These are phyloP conservation scores for Talaromyces wortmannii DNA, from an alignment of 495 filamentous ascomycete species.

Conservation along the genomic window DNA sequence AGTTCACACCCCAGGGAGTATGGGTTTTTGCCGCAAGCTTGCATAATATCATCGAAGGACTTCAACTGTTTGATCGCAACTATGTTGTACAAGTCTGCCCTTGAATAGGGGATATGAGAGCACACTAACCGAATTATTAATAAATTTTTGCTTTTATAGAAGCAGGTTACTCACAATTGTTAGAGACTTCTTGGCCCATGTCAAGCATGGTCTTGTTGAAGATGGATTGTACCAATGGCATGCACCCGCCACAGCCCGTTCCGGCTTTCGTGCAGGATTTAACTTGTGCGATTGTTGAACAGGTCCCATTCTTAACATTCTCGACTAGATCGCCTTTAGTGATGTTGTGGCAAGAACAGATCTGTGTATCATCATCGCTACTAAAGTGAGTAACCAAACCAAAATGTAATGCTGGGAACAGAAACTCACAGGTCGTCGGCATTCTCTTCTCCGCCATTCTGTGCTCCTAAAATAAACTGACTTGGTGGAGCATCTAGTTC, in stretches of 20 bases:
- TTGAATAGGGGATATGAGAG: constrained; percentile 79
- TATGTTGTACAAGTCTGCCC: constrained; percentile 88
- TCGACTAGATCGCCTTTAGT: constrained; percentile 77
- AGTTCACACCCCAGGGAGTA: constrained; percentile 81
- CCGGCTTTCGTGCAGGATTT: constrained; percentile 95
- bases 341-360: constrained; percentile 96
- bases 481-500: constrained; percentile 75
- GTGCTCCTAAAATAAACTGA: constrained; percentile 83
- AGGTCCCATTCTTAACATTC: constrained; percentile 71
- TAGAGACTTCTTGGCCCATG: constrained; percentile 88
- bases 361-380: constrained; percentile 78
- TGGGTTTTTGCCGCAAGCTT: constrained; percentile 65
- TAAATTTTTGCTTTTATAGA: not conserved
- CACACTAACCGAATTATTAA: constrained; percentile 47
- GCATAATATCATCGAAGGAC: constrained; percentile 77
- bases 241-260: constrained; percentile 89
- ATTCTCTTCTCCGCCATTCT: constrained; percentile 66
- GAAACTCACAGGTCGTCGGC: constrained; percentile 55
- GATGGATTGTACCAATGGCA: constrained; percentile 87
- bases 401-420: not conserved
- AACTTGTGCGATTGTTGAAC: constrained; percentile 79
- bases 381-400: constrained; percentile 22
- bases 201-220: constrained; percentile 89
- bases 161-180: constrained; percentile 48
- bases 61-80: constrained; percentile 75